Evolutionary conservation across 2,329 filamentous ascomycete species (phyloP), one percentile per base, ranked within the genome.

Genomic region (Bisporella sp.): DNA sequence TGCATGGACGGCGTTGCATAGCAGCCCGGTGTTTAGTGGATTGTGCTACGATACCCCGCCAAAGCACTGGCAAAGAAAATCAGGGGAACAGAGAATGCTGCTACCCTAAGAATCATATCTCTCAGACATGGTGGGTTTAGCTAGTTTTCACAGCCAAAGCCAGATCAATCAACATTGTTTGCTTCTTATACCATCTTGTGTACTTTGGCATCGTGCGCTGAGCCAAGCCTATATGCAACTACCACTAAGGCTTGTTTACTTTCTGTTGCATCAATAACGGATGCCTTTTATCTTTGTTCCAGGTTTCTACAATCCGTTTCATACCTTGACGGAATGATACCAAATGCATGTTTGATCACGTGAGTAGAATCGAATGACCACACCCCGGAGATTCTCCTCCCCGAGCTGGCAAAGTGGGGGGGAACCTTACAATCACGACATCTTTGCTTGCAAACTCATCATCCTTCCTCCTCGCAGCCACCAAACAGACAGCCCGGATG

Each of bases 11-110:
- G 55, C 50, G 53, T 58, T 56, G 51, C 51, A 56, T 54, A 49
- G 45, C 49, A 41, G 40, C 39, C 42, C 41, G 51, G 48, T 53
- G 47, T 51, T 53, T 48, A 21, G 48, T 57, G 55, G 54, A 51
- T 49, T 51, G 41, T 56, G 53, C 53, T 55, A 56, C 52, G 48
- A 58, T 58, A 58, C 56, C 55, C 55, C 42, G 49, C 51, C 35
- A 46, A 13, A 32, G 31, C 44, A 49, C 28, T 43, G 35, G 43
- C 37, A 21, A 21, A 39, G 45, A 46, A 52, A 46, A 37, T 45
- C 13, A 40, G 35, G 35, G 32, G 43, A 30, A 46, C 31, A 54
- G 31, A 32, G 6, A 5, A 8, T 11, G 28, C 42, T n/a, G 35
- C 9, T 9, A n/a, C 8, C n/a, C 9, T 9, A 9, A 39, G 13